A percentile compares a stretch with the other conserved stretches of the same genome.
Conservation (phyloP, 768 basidiomycete genomes). For the Cystobasidium tubakii region DNA sequence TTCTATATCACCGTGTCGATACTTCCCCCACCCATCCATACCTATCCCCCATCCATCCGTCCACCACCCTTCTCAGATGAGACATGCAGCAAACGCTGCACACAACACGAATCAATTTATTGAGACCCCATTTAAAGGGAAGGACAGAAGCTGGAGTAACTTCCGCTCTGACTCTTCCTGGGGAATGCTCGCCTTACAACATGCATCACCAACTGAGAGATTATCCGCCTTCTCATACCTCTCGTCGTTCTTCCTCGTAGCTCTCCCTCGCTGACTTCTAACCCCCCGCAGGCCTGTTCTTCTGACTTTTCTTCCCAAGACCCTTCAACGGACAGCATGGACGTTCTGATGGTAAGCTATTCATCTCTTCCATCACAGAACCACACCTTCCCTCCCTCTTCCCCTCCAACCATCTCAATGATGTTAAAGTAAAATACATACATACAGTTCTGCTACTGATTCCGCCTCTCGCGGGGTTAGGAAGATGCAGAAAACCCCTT, state of each 20-base stretch:
- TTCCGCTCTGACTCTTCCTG: neutral
- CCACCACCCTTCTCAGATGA: constrained; percentile 18
- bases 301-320: neutral
- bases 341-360: neutral
- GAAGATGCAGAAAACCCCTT: constrained; percentile 13
- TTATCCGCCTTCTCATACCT: neutral
- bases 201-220: constrained; percentile 36
- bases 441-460: constrained; percentile 36
- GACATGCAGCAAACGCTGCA: constrained; percentile 6
- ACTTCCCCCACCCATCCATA: neutral
- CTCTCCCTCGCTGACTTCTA: neutral
- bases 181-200: constrained; percentile 34
- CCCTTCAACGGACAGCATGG: neutral
- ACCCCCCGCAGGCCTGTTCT: neutral
- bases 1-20: too few species aligned
- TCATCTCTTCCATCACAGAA: constrained; percentile 1
- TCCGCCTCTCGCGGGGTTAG: neutral
- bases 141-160: neutral
- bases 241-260: neutral
- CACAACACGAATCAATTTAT: constrained; percentile 8
- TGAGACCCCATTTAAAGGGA: neutral
- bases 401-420: neutral
- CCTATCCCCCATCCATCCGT: neutral
- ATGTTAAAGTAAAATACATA: constrained; percentile 8
- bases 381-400: neutral